Evolutionary conservation across 2,329 filamentous ascomycete genomes (phyloP), one percentile per base, ranked within the genome.

Genomic region (Laburnicola sp.): DNA sequence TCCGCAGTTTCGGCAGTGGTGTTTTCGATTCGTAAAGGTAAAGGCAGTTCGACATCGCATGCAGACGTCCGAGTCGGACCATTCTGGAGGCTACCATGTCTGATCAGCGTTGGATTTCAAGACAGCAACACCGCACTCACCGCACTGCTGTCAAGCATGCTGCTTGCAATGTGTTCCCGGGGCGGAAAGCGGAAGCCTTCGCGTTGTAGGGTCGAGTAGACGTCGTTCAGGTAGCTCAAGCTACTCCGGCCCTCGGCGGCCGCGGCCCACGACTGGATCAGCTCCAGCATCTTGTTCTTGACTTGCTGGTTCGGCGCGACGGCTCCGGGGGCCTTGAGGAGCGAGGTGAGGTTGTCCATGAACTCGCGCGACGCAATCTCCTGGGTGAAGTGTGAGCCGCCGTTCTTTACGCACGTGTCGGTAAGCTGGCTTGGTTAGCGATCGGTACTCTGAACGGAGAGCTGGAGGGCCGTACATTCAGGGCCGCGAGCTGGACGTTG

Each of bases 331-430:
- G 89, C 88, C 70, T 93, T 92, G 28, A 99, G 81, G 11, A 99
- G 81, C 30, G 93, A 97, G 16, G 90, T 87, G 45, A 99, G 77
- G 70, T 97, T 97, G 76, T 99, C 94, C 88, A 99, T 95, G 69
- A 97, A 99, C 77, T 99, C 94, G 58, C 92, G 86, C 16, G 93
- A 97, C 35, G 94, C 93, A 63, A 99, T 94, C 77, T 99, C 94
- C 60, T 86, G 82, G 43, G 99, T 86, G 74, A 99, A 99, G 75
- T 99, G 94, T 34, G 88, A 84, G 62, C 94, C 94, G 53, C 94
- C 94, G 79, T 99, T 99, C 78, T 99, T 99, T 55, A 97, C 91
- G 71, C 94, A 99, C 0, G 94, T 97, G 77, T 99, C 94, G 59
- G 92, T 96, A 66, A 99, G 87, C 91, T 87, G 62, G 31, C 54